Evolutionary conservation across 1,284 basidiomycete species (phyloP).

Genomic region (Ceratobasidium papillatum): DNA sequence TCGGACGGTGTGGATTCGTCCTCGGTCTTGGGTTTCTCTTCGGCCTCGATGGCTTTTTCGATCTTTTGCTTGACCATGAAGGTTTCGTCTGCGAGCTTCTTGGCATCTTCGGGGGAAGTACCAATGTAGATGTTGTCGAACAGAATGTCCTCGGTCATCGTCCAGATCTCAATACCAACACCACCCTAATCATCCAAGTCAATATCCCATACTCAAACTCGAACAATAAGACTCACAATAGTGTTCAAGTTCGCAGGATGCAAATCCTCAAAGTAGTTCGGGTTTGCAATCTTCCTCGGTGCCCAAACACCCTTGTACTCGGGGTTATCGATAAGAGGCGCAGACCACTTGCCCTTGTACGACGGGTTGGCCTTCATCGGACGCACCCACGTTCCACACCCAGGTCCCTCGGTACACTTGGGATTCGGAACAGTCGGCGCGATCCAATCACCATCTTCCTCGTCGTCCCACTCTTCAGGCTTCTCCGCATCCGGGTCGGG

Average conservation of each 20-base stretch:
- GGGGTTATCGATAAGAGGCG: constrained; percentile 95
- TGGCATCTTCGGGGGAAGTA: constrained; percentile 84
- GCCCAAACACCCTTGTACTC: constrained; percentile 97
- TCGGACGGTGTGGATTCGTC: constrained; percentile 55
- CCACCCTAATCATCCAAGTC: constrained; percentile 66
- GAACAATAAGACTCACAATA: constrained; percentile 63
- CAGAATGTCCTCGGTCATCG: constrained; percentile 97
- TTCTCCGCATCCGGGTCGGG: constrained; percentile 95
- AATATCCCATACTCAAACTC: not conserved
- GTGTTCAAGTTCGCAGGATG: constrained; percentile 86
- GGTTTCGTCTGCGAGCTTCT: constrained; percentile 81
- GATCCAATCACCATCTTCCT: constrained; percentile 99
- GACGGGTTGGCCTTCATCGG: constrained; percentile 90
- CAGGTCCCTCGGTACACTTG: constrained; percentile 87
- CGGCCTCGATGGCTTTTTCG: constrained; percentile 66
- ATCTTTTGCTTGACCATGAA: constrained; percentile 83
- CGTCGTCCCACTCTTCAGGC: constrained; percentile 99
- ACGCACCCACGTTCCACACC: constrained; percentile 91
- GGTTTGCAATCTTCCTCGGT: constrained; percentile 92
- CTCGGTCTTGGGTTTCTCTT: constrained; percentile 53
- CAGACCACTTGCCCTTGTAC: constrained; percentile 96
- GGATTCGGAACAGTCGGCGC: constrained; percentile 90
- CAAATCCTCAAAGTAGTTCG: constrained; percentile 89
- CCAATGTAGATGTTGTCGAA: constrained; percentile 96
- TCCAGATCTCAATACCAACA: constrained; percentile 97